A percentile compares a stretch with the other conserved stretches of the same genome.
These are phyloP conservation scores for Colletotrichum paranaense DNA, from an alignment of 2,329 filamentous ascomycete species.

Conservation along the genomic window DNA sequence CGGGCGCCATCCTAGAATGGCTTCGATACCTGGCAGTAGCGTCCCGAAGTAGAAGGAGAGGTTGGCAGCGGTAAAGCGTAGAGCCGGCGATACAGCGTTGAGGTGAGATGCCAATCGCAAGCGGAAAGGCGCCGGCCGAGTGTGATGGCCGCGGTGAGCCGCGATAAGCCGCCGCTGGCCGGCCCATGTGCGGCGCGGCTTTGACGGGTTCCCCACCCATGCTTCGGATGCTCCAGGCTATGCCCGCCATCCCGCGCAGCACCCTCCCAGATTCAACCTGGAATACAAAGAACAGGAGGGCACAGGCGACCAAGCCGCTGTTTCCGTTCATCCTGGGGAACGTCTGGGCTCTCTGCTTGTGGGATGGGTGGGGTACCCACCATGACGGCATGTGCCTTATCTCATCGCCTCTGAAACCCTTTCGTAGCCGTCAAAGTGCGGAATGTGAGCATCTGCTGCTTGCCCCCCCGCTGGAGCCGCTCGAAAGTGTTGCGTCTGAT, in stretches of 20 bases:
- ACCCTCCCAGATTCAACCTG: neutral
- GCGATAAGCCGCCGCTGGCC: constrained; percentile 55
- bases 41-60: constrained; percentile 34
- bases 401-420: constrained; percentile 25
- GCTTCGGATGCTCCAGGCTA: constrained; percentile 32
- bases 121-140: constrained; percentile 38
- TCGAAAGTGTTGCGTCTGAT: constrained; percentile 6
- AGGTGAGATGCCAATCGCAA: constrained; percentile 23
- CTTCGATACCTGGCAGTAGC: constrained; percentile 14
- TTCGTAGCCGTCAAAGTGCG: constrained; percentile 32
- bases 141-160: constrained; percentile 42
- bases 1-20: constrained; percentile 15
- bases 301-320: constrained; percentile 8
- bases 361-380: constrained; percentile 10
- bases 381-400: constrained; percentile 16
- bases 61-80: constrained; percentile 34
- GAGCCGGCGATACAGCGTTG: constrained; percentile 17
- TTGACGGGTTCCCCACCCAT: constrained; percentile 22
- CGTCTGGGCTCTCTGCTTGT: neutral
- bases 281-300: neutral
- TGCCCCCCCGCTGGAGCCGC: constrained; percentile 1
- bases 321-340: constrained; percentile 22
- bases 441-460: constrained; percentile 23
- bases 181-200: constrained; percentile 37
- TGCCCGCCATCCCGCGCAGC: constrained; percentile 18